Evolutionary conservation across 805 yeast species (phyloP), one percentile per base, ranked within the genome.

Genomic region (Maudiozyma saulgeensis): DNA sequence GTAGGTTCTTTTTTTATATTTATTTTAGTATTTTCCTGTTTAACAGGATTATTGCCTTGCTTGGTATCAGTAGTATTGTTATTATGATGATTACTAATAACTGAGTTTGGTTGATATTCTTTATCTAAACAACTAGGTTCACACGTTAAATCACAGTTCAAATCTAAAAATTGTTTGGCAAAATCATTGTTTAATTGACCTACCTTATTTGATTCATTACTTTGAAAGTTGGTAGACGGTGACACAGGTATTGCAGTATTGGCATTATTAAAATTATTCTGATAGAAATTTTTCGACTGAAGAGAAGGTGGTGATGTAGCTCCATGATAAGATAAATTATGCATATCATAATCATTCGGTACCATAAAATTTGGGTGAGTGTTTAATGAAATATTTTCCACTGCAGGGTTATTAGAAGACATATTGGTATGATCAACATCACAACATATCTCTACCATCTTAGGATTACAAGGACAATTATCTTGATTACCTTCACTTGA

Each of bases 381-480:
- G 13, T 42, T 42, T 15, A 42, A 21, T 12, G 40, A 43, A 21
- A 43, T 21, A 32, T 31, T 43, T 6, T 43, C 45, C 12, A 42
- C 40, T 9, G 4, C 15, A 8, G 32, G 7, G 12, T 44, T 18
- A 16, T 26, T 19, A 19, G 43, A 41, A 15, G 38, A 4, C 7
- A 26, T 32, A 4, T 18, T 15, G 2, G 43, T 7, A 53, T 69
- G 73, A 6, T 61, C 56, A 35, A 62, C 59, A 28, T 70, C 73
- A 58, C 75, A 72, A 49, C 75, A 71, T 1, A 71, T 62, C 51
- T 71, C 75, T 38, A 72, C 57, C 16, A 71, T 57, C 51, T 66
- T 68, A 0, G 75, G 74, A 46, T 59, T 61, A 53, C 74, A 70
- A 39, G 58, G 51, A 48, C 66, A 56, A 34, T 50, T 40, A 6